Percentiles rank a stretch among this genome's conserved stretches.
Conservation (phyloP, 176 grass and related monocot species). For the Avena sativa region DNA sequence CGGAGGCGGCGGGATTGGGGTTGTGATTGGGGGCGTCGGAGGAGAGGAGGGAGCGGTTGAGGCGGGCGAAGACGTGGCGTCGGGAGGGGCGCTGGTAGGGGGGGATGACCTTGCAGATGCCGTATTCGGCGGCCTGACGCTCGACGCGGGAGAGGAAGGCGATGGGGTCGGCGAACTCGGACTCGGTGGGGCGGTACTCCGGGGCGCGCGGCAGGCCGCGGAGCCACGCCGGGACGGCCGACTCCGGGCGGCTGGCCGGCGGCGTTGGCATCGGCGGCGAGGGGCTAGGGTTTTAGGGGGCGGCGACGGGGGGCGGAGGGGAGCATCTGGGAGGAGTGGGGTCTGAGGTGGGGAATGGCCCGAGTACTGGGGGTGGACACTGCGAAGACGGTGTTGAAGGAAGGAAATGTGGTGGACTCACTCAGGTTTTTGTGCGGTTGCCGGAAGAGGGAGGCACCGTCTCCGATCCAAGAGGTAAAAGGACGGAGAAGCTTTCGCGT, state of each 20-base stretch:
- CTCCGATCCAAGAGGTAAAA: too few species aligned
- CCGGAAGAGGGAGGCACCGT: conserved; percentile 19
- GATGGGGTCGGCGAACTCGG: conserved; percentile 97
- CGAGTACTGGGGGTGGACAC: neutral
- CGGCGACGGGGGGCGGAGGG: conserved; percentile 37
- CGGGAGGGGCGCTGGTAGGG: conserved; percentile 76
- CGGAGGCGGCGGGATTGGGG: neutral
- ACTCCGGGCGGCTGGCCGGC: neutral
- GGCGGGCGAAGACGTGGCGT: conserved; percentile 77
- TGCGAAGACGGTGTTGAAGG: neutral
- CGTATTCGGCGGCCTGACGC: conserved; percentile 79
- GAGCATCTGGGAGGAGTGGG: conserved; percentile 45
- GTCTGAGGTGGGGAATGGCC: conserved; percentile 36
- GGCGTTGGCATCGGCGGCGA: neutral
- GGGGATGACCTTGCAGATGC: conserved; percentile 99
- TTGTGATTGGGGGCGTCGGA: neutral
- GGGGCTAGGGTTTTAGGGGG: conserved; percentile 30
- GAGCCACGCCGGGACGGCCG: conserved; percentile 64
- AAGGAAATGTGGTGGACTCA: conserved; percentile 30
- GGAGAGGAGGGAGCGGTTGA: conserved; percentile 76
- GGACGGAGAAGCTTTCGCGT: too few species aligned
- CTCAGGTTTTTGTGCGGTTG: conserved; percentile 21
- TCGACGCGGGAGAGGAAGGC: conserved; percentile 94
- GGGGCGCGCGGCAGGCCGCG: conserved; percentile 82
- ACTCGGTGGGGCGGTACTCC: conserved; percentile 97